phyloP scores from a whole-genome alignment of 257 asterid species.

The Ligustrum vulgare region DNA sequence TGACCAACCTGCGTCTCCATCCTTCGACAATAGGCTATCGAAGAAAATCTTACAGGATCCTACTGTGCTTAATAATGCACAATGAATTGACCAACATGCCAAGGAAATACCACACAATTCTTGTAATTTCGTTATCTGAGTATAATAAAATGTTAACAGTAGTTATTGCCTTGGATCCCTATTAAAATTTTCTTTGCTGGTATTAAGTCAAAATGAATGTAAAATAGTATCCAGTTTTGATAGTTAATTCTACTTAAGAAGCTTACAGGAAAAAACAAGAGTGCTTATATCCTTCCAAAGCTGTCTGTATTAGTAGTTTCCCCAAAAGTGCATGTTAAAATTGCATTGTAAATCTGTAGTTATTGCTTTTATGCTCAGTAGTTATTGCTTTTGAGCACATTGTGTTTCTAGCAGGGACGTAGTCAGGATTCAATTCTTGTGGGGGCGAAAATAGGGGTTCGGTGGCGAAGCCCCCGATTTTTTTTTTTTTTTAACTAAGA shows the following conservation, averaged over 20 bases:
- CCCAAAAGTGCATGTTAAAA: background rate
- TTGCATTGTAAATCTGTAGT: background rate
- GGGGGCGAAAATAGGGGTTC: too few relatives aligned
- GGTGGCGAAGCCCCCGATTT: too few relatives aligned
- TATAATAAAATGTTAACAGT: slow-evolving; percentile 2
- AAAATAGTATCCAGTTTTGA: background rate
- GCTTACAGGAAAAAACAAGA: background rate
- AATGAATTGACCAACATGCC: background rate
- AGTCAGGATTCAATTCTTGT: too few relatives aligned
- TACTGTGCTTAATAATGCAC: background rate
- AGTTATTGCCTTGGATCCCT: slow-evolving; percentile 2
- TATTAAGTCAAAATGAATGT: background rate
- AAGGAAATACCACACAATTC: background rate
- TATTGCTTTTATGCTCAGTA: background rate
- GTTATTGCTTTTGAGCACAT: too few relatives aligned
- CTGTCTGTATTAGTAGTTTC: background rate
- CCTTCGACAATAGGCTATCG: background rate
- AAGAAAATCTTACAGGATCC: background rate
- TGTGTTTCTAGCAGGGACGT: background rate
- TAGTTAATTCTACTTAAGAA: background rate
- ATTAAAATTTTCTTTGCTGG: background rate
- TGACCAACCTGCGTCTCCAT: background rate
- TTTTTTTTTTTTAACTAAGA: too few relatives aligned
- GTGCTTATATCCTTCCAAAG: background rate
- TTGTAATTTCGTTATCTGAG: slow-evolving; percentile 1